Percentiles rank a stretch among this genome's conserved stretches.
Evolutionary conservation across 2,329 filamentous ascomycete species (phyloP).

Genomic region (Diaporthe aspalathi): DNA sequence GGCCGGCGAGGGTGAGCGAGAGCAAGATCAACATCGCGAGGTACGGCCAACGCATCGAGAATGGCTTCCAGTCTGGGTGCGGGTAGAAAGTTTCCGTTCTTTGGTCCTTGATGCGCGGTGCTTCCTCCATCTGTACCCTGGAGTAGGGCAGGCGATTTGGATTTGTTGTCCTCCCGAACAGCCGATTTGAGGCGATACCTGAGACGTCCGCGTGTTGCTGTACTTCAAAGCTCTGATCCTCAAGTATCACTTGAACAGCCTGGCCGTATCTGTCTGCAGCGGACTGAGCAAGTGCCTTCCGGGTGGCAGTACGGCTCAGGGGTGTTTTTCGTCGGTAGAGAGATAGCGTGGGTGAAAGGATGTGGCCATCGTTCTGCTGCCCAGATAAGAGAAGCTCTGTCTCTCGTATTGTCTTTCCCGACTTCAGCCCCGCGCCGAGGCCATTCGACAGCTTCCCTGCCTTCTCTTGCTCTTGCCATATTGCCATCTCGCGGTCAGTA

Average conservation of each 20-base stretch:
- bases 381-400: slow-evolving; percentile 60
- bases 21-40: slow-evolving; percentile 64
- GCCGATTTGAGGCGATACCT: slow-evolving; percentile 63
- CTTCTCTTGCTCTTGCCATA: slow-evolving; percentile 62
- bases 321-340: slow-evolving; percentile 53
- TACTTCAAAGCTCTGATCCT: slow-evolving; percentile 47
- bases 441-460: slow-evolving; percentile 68
- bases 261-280: slow-evolving; percentile 71
- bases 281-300: slow-evolving; percentile 64
- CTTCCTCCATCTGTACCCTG: slow-evolving; percentile 40
- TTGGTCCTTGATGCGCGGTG: slow-evolving; percentile 52
- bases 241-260: slow-evolving; percentile 69
- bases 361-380: slow-evolving; percentile 47
- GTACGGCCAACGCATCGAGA: slow-evolving; percentile 73
- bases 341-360: slow-evolving; percentile 48
- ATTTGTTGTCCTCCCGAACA: slow-evolving; percentile 55
- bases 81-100: slow-evolving; percentile 68
- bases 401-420: slow-evolving; percentile 57
- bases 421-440: slow-evolving; percentile 64
- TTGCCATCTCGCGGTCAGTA: neutral
- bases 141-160: slow-evolving; percentile 2
- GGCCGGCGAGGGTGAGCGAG: slow-evolving; percentile 63
- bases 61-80: slow-evolving; percentile 74
- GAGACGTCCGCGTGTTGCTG: slow-evolving; percentile 40
- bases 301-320: slow-evolving; percentile 50